Evolutionary conservation across 495 filamentous ascomycete species (phyloP), one percentile per base, ranked within the genome.

Genomic region (Aspergillus nanangensis): DNA sequence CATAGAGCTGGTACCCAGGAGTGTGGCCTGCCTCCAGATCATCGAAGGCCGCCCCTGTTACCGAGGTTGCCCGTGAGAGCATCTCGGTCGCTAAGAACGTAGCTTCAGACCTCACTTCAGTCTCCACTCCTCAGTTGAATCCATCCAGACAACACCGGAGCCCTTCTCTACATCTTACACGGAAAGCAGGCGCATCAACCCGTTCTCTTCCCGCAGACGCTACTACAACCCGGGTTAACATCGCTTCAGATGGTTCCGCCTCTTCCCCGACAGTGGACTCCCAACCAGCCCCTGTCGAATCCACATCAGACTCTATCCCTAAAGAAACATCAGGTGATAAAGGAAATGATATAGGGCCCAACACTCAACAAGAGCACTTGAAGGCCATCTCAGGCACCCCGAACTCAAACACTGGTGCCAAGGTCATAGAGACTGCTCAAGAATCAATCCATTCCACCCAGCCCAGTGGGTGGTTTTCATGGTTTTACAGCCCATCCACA

Each of bases 1-100:
- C n/a, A 19, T 49, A 74, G 65, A 66, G 56, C 38, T 76, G 73
- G 62, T 81, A 82, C 51, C 71, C 75, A 8, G 70, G 68, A 25
- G 78, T 77, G 38, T 91, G 83, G 83, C 80, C 84, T 19, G 71
- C 63, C 22, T 72, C 76, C 27, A 73, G 75, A 58, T 66, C 65
- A 18, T 72, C 76, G 29, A 91, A 91, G 62, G 83, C 86, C 20
- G 71, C 75, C 29, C 77, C 86, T 37, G 82, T 86, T 41, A 89
- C 82, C 38, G 78, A 87, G 65, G 78, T 89, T 61, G 86, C 83
- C 45, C 82, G 81, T 60, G 86, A 91, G 68, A 87, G 82, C 41
- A 87, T 90, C 25, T 75, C 83, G 44, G 84, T 77, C 51, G 66
- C 76, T 44, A 61, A 71, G 52, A 63, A 72, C 61, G 63, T 63